Percentiles rank a stretch among this genome's conserved stretches.
Conservation (phyloP, 1,284 basidiomycete species). For the Ceratobasidium sp. region DNA sequence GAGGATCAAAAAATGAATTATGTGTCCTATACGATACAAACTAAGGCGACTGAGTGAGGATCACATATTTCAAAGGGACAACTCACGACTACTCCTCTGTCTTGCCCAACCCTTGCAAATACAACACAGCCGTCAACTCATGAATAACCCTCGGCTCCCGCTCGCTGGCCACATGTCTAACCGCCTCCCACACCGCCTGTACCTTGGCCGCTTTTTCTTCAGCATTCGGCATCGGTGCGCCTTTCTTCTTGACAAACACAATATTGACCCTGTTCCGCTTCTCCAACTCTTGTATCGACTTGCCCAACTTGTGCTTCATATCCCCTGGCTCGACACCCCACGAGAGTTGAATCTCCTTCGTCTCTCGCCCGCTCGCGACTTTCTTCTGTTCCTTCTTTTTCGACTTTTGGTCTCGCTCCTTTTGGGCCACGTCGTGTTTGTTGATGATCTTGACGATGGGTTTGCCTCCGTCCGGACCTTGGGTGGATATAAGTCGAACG, state of each 20-base stretch:
- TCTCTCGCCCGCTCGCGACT: slow-evolving; percentile 51
- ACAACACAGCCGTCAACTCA: slow-evolving; percentile 15
- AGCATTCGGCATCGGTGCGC: slow-evolving; percentile 26
- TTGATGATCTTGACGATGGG: slow-evolving; percentile 48
- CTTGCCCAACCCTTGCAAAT: slow-evolving; percentile 30
- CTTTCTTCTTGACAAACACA: slow-evolving; percentile 58
- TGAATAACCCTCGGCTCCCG: neutral
- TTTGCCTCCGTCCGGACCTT: slow-evolving; percentile 16
- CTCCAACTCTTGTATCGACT: slow-evolving; percentile 69
- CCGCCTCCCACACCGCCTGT: slow-evolving; percentile 33
- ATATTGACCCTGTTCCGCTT: slow-evolving; percentile 72
- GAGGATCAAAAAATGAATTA: too few relatives aligned
- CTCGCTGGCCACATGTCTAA: slow-evolving; percentile 44
- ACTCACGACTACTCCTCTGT: slow-evolving; percentile 11
- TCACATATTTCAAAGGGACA: neutral
- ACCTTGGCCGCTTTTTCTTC: slow-evolving; percentile 32
- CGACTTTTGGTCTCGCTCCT: slow-evolving; percentile 56
- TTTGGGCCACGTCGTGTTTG: slow-evolving; percentile 50
- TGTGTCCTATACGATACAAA: too few relatives aligned
- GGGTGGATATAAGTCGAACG: slow-evolving; percentile 44
- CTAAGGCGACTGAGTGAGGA: too few relatives aligned
- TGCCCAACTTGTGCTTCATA: slow-evolving; percentile 74
- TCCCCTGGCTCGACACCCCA: slow-evolving; percentile 76
- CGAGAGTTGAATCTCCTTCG: slow-evolving; percentile 80
- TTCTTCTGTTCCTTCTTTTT: slow-evolving; percentile 54